Conservation (phyloP, 1,284 basidiomycete genomes). For the Bondarzewia mesenterica region DNA sequence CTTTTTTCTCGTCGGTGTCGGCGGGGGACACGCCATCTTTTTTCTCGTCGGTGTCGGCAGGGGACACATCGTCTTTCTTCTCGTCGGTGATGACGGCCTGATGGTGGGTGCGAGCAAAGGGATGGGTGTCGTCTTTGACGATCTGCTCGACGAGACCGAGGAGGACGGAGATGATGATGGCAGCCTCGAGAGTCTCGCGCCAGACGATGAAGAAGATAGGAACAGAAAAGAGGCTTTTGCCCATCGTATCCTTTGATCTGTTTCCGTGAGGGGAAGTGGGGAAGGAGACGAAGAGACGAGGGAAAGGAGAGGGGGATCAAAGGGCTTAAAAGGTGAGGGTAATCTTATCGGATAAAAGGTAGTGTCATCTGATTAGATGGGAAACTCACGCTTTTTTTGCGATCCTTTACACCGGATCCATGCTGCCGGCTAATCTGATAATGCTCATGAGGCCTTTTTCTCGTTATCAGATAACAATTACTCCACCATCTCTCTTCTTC, state of each 20-base stretch:
- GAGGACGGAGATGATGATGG: constrained; percentile 83
- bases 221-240: constrained; percentile 62
- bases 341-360: neutral
- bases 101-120: neutral
- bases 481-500: too few species aligned
- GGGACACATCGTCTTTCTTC: constrained; percentile 16
- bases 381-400: neutral
- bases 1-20: too few species aligned
- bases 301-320: constrained; percentile 2
- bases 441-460: constrained; percentile 6
- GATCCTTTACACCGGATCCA: too few species aligned
- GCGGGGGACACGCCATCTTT: neutral
- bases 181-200: constrained; percentile 84
- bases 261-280: constrained; percentile 8
- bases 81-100: constrained; percentile 7
- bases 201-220: constrained; percentile 88
- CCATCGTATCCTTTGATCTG: constrained; percentile 46
- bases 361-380: constrained; percentile 14
- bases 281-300: constrained; percentile 6
- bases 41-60: neutral
- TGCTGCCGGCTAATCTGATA: constrained; percentile 11
- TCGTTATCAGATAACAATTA: too few species aligned
- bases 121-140: constrained; percentile 34
- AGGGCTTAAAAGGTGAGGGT: neutral
- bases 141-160: constrained; percentile 82